Conservation (phyloP, 805 yeast genomes). For the Monosporozyma yasuniensis region DNA sequence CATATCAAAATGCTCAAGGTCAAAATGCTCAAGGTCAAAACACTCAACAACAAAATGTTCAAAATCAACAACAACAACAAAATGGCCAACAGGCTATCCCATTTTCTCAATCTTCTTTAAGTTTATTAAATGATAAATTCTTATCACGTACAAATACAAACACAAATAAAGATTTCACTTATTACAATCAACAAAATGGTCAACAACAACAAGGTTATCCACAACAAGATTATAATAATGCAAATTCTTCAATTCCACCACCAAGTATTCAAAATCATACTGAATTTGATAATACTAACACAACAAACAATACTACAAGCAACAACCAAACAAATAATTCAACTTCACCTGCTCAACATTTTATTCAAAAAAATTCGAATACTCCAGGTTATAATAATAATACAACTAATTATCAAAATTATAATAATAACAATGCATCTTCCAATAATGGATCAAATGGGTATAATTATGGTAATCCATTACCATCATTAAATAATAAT, state of each 20-base stretch:
- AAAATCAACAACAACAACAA: no score
- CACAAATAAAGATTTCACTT: background rate
- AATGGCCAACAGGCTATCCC: background rate
- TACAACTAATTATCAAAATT: constrained; percentile 1
- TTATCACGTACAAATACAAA: background rate
- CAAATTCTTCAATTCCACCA: background rate
- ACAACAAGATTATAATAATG: background rate
- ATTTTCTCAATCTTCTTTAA: background rate
- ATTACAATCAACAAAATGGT: background rate
- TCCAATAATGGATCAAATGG: no score
- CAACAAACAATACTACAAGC: background rate
- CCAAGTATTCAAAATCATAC: background rate
- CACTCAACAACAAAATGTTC: no score
- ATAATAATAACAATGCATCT: constrained; percentile 1
- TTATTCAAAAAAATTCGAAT: no score
- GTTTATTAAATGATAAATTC: background rate
- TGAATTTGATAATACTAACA: background rate
- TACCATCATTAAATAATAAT: background rate
- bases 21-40: no score
- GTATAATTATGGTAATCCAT: background rate
- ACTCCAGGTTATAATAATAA: no score
- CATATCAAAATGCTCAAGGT: background rate
- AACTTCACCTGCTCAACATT: background rate
- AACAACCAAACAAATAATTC: background rate
- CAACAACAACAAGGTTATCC: background rate